These are phyloP conservation scores for Dendryphion nanum DNA, from an alignment of 2,329 filamentous ascomycete genomes.

Conservation along the genomic window DNA sequence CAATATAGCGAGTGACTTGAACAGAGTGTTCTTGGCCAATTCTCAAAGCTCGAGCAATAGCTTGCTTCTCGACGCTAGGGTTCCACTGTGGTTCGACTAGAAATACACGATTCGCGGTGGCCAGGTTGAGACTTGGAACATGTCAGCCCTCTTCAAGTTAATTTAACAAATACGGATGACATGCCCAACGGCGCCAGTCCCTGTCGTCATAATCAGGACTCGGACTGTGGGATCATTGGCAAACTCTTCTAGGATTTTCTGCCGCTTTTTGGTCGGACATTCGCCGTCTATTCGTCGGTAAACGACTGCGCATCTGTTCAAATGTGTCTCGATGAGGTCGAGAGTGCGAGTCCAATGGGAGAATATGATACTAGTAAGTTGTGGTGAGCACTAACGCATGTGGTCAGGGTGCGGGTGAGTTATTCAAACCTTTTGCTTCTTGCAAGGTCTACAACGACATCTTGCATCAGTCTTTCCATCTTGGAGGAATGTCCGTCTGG, in stretches of 20 bases:
- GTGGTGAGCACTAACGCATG: too few relatives aligned
- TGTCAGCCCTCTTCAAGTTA: background rate
- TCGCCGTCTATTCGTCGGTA: slow-evolving; percentile 45
- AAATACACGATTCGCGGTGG: slow-evolving; percentile 49
- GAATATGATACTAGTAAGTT: slow-evolving; percentile 30
- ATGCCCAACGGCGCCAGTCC: slow-evolving; percentile 53
- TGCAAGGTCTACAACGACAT: slow-evolving; percentile 26
- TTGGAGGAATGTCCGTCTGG: slow-evolving; percentile 32
- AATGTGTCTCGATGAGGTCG: slow-evolving; percentile 19
- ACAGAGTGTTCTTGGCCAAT: slow-evolving; percentile 49
- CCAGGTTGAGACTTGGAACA: slow-evolving; percentile 54
- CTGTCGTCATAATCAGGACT: slow-evolving; percentile 55
- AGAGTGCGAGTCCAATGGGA: slow-evolving; percentile 31
- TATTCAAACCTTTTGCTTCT: slow-evolving; percentile 25
- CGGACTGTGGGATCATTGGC: slow-evolving; percentile 14
- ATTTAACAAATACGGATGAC: too few relatives aligned
- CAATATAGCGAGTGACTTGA: slow-evolving; percentile 47
- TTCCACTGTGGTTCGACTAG: slow-evolving; percentile 58
- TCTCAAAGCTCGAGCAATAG: slow-evolving; percentile 49
- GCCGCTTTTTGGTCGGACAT: slow-evolving; percentile 35
- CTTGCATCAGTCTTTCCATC: slow-evolving; percentile 31
- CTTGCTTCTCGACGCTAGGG: slow-evolving; percentile 53
- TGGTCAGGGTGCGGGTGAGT: too few relatives aligned
- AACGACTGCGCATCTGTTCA: slow-evolving; percentile 7
- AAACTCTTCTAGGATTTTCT: slow-evolving; percentile 43